Conservation (phyloP, 345 rosid genomes). For the Erodium maritimum region DNA sequence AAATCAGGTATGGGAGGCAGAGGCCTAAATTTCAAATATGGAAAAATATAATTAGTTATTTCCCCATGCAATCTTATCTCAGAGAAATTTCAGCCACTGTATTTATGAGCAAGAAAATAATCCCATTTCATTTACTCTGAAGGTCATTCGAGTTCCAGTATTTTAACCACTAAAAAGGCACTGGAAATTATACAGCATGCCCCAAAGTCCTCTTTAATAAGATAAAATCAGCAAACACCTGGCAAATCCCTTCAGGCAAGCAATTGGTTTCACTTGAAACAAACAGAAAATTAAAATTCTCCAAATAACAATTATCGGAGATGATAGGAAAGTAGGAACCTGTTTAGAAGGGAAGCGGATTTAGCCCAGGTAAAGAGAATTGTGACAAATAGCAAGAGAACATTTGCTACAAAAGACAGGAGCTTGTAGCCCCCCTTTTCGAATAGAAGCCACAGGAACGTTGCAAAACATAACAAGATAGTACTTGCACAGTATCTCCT, state of each 20-base stretch:
- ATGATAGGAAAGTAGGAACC: constrained; percentile 27
- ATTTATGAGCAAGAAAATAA: no score
- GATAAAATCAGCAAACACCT: no score
- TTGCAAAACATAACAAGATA: constrained; percentile 37
- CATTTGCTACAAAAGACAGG: constrained; percentile 63
- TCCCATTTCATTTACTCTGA: not conserved
- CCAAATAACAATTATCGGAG: no score
- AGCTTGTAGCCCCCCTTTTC: constrained; percentile 74
- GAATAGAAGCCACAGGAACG: constrained; percentile 56
- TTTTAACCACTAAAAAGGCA: not conserved
- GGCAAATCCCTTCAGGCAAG: no score
- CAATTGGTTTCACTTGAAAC: not conserved
- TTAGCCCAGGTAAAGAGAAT: constrained; percentile 94
- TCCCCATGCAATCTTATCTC: not conserved
- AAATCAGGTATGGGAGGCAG: constrained; percentile 81
- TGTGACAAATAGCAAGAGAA: constrained; percentile 52
- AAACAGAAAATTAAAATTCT: not conserved
- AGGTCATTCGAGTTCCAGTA: no score
- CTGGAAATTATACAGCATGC: not conserved
- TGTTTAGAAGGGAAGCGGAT: constrained; percentile 86
- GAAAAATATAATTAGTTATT: not conserved
- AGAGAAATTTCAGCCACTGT: not conserved
- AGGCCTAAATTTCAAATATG: constrained; percentile 38
- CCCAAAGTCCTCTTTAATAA: not conserved
- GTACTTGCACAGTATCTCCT: constrained; percentile 44